Evolutionary conservation across 371 early-diverging fungal genomes (phyloP).

Genomic region (Saksenaea vasiformis): DNA sequence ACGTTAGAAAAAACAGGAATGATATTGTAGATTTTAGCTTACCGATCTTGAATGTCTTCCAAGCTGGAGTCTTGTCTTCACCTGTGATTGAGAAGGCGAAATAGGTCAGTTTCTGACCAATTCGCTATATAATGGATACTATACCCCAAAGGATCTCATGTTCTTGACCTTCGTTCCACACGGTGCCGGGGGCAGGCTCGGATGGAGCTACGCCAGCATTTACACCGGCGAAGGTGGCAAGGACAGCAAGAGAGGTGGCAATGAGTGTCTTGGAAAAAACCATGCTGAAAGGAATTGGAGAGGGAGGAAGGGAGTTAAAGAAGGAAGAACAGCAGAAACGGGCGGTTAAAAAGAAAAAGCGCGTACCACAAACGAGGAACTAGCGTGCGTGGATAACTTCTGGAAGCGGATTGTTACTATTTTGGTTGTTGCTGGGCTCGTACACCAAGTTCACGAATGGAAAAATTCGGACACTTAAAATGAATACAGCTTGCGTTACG

Average conservation of each 20-base stretch:
- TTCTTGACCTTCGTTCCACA: conserved; percentile 34
- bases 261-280: neutral
- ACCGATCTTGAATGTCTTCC: conserved; percentile 41
- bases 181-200: conserved; percentile 31
- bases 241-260: neutral
- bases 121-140: neutral
- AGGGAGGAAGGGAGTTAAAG: conserved; percentile 4
- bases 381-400: conserved; percentile 1
- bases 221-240: conserved; percentile 13
- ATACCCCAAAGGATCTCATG: conserved; percentile 30
- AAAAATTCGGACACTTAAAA: conserved; percentile 3
- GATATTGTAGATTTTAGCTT: conserved; percentile 4
- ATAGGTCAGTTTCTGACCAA: neutral
- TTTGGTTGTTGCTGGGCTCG: neutral
- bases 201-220: conserved; percentile 27
- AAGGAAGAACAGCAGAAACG: neutral
- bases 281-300: conserved; percentile 3
- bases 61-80: conserved; percentile 19
- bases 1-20: neutral
- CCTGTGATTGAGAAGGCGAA: conserved; percentile 12
- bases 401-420: conserved; percentile 1
- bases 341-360: conserved; percentile 5
- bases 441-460: neutral
- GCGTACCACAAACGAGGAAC: neutral
- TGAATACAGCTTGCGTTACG: neutral